Conservation (phyloP, 1,139 yeast species). For the Yamadazyma jaroonii region DNA sequence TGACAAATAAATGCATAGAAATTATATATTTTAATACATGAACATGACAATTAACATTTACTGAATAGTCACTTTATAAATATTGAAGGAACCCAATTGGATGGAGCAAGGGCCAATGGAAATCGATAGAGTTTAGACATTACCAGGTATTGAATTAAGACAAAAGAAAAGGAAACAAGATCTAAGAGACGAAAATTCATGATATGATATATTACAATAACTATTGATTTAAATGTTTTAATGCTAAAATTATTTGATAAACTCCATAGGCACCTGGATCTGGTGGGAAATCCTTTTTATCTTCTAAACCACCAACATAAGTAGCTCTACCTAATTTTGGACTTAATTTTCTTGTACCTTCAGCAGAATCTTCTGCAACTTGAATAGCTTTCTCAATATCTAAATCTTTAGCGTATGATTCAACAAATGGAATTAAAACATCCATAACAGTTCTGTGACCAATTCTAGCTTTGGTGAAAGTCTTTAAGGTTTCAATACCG, state of each 20-base stretch:
- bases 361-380: constrained; percentile 38
- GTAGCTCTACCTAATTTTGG: constrained; percentile 50
- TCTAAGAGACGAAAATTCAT: background rate
- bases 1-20: constrained; percentile 18
- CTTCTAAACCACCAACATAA: constrained; percentile 35
- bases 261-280: constrained; percentile 46
- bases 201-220: too few species aligned
- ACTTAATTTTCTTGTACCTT: constrained; percentile 35
- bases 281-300: constrained; percentile 29
- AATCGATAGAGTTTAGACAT: too few species aligned
- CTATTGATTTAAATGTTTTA: constrained; percentile 8
- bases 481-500: constrained; percentile 33
- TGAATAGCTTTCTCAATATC: constrained; percentile 27
- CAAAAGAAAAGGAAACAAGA: background rate
- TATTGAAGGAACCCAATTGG: too few species aligned
- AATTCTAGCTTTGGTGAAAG: constrained; percentile 46
- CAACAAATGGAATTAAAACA: constrained; percentile 48
- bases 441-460: constrained; percentile 57
- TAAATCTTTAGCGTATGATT: constrained; percentile 22
- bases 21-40: constrained; percentile 6
- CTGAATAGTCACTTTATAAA: too few species aligned
- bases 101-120: too few species aligned
- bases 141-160: too few species aligned
- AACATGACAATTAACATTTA: background rate
- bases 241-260: constrained; percentile 21